Evolutionary conservation across 768 basidiomycete genomes (phyloP).

Genomic region (Suillus occidentalis): DNA sequence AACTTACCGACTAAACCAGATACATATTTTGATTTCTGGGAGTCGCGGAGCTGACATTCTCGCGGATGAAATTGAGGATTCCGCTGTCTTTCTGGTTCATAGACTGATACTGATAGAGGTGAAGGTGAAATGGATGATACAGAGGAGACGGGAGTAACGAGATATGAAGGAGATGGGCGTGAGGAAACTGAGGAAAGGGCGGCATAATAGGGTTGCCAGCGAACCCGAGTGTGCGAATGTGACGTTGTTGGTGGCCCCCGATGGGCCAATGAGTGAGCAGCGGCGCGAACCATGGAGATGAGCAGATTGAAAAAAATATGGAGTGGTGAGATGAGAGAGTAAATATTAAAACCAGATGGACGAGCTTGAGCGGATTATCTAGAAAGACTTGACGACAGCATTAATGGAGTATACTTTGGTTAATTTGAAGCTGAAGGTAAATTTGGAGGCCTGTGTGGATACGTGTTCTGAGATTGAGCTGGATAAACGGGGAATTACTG

Average conservation of each 20-base stretch:
- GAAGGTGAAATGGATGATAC: constrained; percentile 48
- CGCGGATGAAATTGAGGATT: constrained; percentile 35
- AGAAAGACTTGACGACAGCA: constrained; percentile 37
- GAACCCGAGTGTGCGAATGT: constrained; percentile 53
- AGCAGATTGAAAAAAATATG: constrained; percentile 17
- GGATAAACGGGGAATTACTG: constrained; percentile 27
- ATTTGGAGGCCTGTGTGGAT: constrained; percentile 14
- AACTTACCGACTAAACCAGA: constrained; percentile 69
- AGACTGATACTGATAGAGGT: constrained; percentile 35
- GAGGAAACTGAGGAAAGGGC: constrained; percentile 40
- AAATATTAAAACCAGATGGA: constrained; percentile 9
- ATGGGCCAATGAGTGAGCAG: constrained; percentile 60
- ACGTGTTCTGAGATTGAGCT: constrained; percentile 21
- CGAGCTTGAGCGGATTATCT: constrained; percentile 28
- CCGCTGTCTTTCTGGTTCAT: constrained; percentile 34
- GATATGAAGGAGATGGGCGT: constrained; percentile 41
- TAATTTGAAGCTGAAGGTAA: constrained; percentile 18
- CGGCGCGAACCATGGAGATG: constrained; percentile 38
- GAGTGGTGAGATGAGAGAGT: constrained; percentile 24
- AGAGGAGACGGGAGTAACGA: constrained; percentile 60
- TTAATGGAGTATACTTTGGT: constrained; percentile 28
- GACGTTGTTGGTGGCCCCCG: constrained; percentile 65
- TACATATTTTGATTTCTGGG: constrained; percentile 65
- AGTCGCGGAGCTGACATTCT: constrained; percentile 39
- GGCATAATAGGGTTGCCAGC: constrained; percentile 80